phyloP scores from a whole-genome alignment of 164 flowering plant species.

The Akebia trifoliata region DNA sequence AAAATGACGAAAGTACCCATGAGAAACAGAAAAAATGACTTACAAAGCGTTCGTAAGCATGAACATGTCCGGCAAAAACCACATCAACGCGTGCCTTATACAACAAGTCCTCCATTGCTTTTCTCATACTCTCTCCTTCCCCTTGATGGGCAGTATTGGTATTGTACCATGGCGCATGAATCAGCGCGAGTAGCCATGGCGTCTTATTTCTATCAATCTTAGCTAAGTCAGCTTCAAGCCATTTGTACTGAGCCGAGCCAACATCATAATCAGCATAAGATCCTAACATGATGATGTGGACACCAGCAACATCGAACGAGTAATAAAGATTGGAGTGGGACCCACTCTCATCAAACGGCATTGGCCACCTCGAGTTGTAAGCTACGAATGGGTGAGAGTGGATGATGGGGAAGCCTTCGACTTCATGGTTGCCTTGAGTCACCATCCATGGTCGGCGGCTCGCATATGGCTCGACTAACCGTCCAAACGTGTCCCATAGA shows the following conservation, averaged over 20 bases:
- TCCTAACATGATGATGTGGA: constrained; percentile 75
- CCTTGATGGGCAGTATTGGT: constrained; percentile 83
- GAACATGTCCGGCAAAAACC: constrained; percentile 91
- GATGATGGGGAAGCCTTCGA: constrained; percentile 52
- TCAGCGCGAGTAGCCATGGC: constrained; percentile 66
- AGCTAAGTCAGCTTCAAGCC: constrained; percentile 64
- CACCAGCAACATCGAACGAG: constrained; percentile 70
- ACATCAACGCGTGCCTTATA: constrained; percentile 64
- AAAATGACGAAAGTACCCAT: neutral
- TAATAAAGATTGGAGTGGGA: constrained; percentile 85
- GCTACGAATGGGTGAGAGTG: constrained; percentile 50
- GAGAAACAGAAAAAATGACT: constrained; percentile 25
- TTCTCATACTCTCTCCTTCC: constrained; percentile 77
- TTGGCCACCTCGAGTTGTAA: constrained; percentile 71
- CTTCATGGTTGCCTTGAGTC: constrained; percentile 80
- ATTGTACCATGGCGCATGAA: constrained; percentile 92
- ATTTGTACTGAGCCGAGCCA: constrained; percentile 60
- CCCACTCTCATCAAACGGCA: constrained; percentile 73
- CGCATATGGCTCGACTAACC: constrained; percentile 68
- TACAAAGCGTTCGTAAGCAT: constrained; percentile 90
- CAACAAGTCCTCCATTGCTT: constrained; percentile 64
- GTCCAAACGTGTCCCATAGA: constrained; percentile 84
- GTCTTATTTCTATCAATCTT: constrained; percentile 49
- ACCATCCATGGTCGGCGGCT: constrained; percentile 91
- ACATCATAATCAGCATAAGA: constrained; percentile 61